Conservation (phyloP, 441 rosid species). For the Syzygium malaccense region DNA sequence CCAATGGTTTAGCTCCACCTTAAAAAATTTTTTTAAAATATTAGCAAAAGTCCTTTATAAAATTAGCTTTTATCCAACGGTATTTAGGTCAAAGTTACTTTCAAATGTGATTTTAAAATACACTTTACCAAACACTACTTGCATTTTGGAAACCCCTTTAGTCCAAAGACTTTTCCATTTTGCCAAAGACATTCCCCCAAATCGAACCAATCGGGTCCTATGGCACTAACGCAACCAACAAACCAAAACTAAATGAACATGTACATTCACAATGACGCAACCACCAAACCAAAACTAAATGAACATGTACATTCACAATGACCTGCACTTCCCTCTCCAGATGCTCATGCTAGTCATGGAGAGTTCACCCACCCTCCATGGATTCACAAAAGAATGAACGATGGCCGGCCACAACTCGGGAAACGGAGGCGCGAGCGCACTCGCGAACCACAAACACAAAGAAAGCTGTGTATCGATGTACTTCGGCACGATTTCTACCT, state of each 20-base stretch:
- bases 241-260: not conserved
- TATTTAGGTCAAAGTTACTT: too few species aligned
- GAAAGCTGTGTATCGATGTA: not conserved
- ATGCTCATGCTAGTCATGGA: not conserved
- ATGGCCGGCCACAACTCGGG: not conserved
- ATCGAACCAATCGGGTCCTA: not conserved
- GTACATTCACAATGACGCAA: not conserved
- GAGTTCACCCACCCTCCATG: not conserved
- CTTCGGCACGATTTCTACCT: not conserved
- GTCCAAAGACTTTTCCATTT: too few species aligned
- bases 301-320: not conserved
- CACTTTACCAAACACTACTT: too few species aligned
- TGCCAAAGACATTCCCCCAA: too few species aligned
- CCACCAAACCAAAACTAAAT: not conserved
- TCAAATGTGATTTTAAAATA: too few species aligned
- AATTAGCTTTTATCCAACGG: too few species aligned
- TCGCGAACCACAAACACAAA: not conserved
- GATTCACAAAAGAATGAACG: not conserved
- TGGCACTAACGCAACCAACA: not conserved
- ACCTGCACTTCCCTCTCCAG: not conserved
- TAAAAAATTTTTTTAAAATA: too few species aligned
- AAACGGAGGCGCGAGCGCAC: not conserved
- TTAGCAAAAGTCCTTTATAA: too few species aligned
- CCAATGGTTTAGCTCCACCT: too few species aligned
- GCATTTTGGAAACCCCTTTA: too few species aligned